Base-by-base conservation (phyloP, 441 rosid genomes). In the Jatropha multifida region DNA sequence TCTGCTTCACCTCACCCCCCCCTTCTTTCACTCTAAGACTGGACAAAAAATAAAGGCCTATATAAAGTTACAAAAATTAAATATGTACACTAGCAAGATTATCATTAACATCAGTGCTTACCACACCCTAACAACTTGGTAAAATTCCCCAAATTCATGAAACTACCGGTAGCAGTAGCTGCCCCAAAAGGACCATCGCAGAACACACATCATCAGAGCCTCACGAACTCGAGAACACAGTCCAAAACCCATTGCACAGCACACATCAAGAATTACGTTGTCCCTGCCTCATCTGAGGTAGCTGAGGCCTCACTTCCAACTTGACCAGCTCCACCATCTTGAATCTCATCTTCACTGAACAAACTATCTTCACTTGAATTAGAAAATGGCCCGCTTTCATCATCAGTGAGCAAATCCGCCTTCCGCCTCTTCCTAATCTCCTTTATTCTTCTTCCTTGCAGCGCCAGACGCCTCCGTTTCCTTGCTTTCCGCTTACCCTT, bases 401-500 rank as follows among this genome's bases (percentile, higher is more conserved):
- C 91, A 65, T 90, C 93, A 32, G 81, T 79, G 65, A 69, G 68
- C 71, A 66, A 38, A 72, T 79, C 88, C 42, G 79, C 78, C 76
- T 88, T 88, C 81, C 77, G 83, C 78, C 86, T 84, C 78, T 84
- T 88, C 73, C 84, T 81, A 61, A 83, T 78, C 81, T 87, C 92
- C 72, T 88, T 90, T 63, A 88, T 69, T 81, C 89, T 87, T 81
- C 89, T 91, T 72, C 97, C 95, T 83, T 90, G 91, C 68, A 90
- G 76, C 65, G 89, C 87, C 74, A 90, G 77, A 51, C 88, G 89
- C 82, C 94, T 85, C 32, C 97, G 76, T 83, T 91, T 91, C 84
- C 95, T 90, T 56, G 94, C 94, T 76, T 91, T 88, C 69, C 95
- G 79, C 81, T 93, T 93, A 56, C 94, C 97, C 88, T 93, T 91